Base-by-base conservation (phyloP, 306 rosid species). In the Prunus mira region DNA sequence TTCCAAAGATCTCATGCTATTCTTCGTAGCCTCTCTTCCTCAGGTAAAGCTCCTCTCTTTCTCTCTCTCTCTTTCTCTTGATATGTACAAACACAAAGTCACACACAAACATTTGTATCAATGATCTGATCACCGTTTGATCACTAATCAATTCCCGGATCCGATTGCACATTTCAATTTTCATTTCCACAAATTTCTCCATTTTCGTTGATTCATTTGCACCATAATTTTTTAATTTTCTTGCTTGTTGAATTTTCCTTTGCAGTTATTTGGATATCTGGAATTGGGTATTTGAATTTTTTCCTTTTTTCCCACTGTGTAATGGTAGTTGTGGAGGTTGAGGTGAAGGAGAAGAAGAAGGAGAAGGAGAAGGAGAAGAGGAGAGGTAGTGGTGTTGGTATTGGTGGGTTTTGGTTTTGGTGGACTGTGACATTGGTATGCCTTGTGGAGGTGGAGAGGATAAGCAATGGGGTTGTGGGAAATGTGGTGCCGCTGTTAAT, bases 401-500 rank as follows among this genome's bases (percentile, higher is more conserved):
- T 75, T 18, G 76, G 45, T 3, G 41, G 66, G 66, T 79, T 74
- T 49, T 49, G 86, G 81, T 32, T 14, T 57, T 47, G 45, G 67
- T 62, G 77, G 80, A 74, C 60, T 75, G 82, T 85, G 87, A 86
- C 3, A 62, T 62, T 62, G 67, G 67, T 24, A 78, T 92, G 97
- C 71, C 80, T 87, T 82, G 89, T 84, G 81, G 87, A 68, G 82
- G 89, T 82, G 81, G 84, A 55, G 82, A 65, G 61, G 89, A 78
- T 12, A 85, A 79, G 78, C 86, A 77, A 87, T 93, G 97, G 91
- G 81, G 75, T 82, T 92, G 93, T 73, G 96, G 87, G 74, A 92
- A 82, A 84, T 80, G 83, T 54, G 89, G 88, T 32, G 81, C 79
- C 30, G 81, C 84, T 41, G 85, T 86, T 70, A 89, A 87, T 89